Conservation (phyloP, 164 flowering plant species). For the Aristolochia fimbriata region DNA sequence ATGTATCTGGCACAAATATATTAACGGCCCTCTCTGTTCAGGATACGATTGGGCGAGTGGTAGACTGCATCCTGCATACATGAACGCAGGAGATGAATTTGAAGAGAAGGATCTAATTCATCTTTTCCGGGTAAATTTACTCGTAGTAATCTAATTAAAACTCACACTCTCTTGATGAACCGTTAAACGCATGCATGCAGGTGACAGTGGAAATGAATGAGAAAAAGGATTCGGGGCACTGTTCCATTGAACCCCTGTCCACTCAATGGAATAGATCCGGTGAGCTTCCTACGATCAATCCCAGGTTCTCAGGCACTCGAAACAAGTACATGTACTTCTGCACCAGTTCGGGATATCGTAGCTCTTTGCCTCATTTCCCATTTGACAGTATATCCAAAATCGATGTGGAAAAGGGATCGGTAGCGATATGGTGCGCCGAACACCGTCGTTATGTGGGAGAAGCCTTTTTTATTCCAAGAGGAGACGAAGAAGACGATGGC, state of each 20-base stretch:
- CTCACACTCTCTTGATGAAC: neutral
- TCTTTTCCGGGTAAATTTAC: conserved; percentile 40
- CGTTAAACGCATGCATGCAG: conserved; percentile 25
- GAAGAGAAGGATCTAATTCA: conserved; percentile 44
- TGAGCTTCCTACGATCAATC: conserved; percentile 73
- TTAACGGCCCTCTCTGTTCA: conserved; percentile 14
- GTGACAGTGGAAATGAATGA: conserved; percentile 39
- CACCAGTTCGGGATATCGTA: conserved; percentile 56
- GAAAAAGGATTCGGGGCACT: conserved; percentile 26
- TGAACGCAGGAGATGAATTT: conserved; percentile 49
- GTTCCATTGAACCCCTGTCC: conserved; percentile 40
- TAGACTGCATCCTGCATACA: conserved; percentile 63
- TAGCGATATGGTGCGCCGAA: conserved; percentile 46
- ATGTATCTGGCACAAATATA: no score
- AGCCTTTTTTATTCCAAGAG: conserved; percentile 63
- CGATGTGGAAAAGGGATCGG: conserved; percentile 19
- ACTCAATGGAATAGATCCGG: conserved; percentile 49
- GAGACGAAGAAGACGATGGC: conserved; percentile 64
- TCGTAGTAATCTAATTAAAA: neutral
- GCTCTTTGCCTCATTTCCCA: conserved; percentile 63
- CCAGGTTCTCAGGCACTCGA: conserved; percentile 36
- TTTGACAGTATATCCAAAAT: conserved; percentile 68
- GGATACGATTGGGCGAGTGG: conserved; percentile 85
- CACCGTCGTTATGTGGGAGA: conserved; percentile 73
- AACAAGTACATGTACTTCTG: conserved; percentile 53